Base-by-base conservation (phyloP, 2,329 filamentous ascomycete genomes). In the Achaetomium macrosporum region DNA sequence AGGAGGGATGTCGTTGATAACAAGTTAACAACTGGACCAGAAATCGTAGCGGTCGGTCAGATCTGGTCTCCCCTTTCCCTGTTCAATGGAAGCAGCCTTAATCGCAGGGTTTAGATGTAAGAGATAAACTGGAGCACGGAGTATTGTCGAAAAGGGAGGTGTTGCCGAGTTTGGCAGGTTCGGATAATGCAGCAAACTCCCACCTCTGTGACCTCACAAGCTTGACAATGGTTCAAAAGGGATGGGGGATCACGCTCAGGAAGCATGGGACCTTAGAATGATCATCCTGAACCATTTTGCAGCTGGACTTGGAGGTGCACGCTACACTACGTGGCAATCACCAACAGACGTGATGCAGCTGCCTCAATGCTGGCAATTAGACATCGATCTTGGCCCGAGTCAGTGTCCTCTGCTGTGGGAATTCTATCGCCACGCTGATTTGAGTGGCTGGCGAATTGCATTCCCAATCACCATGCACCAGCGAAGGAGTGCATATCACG, bases 371-470 rank as follows among this genome's bases (percentile, higher is more conserved):
- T 35, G 51, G 54, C 54, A 54, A 53, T 54, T 54, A 52, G 53
- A 56, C 51, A 56, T 51, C 47, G 31, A 54, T 50, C 44, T 45
- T 42, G 45, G 51, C 43, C 52, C 49, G 46, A 55, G 47, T 47
- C 44, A 48, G 44, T 33, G 31, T 44, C 54, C 50, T 36, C 48
- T 47, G 47, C 45, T 53, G 48, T 59, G 51, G 39, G 47, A 59
- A 56, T 50, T 40, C 17, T 50, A 37, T 53, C 54, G 56, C 50
- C 54, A 56, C 57, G 37, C 12, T 49, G 53, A 55, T 51, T 61
- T 61, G 64, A 60, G 46, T 64, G 64, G 63, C 56, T 57, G 44
- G 36, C 42, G 57, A 58, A 56, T 58, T 59, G 57, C 59, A 61
- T 63, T 57, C 56, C 25, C 37, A 17, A 40, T 31, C 47, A 47